These are phyloP conservation scores for Hura crepitans DNA, from an alignment of 441 rosid genomes.

Conservation along the genomic window DNA sequence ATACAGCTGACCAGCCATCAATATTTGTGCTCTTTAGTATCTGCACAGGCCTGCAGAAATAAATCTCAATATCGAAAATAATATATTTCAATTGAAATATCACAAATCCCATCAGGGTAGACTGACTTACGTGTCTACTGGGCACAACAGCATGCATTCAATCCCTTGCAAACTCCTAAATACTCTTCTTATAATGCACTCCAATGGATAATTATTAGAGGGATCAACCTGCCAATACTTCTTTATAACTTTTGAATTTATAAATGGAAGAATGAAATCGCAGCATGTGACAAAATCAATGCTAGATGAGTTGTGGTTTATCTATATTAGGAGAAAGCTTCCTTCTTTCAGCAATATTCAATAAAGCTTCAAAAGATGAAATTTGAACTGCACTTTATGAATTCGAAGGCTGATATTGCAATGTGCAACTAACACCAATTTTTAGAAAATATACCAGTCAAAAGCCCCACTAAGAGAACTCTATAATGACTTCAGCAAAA, in stretches of 20 bases:
- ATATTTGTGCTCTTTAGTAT: slow-evolving; percentile 78
- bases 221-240: slow-evolving; percentile 63
- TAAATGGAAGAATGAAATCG: not conserved
- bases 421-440: not conserved
- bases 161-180: slow-evolving; percentile 71
- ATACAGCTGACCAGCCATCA: slow-evolving; percentile 96
- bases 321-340: not conserved
- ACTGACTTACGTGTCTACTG: slow-evolving; percentile 80
- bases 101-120: not conserved
- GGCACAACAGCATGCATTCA: slow-evolving; percentile 89
- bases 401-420: not conserved
- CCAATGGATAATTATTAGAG: slow-evolving; percentile 63
- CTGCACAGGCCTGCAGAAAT: slow-evolving; percentile 84
- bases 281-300: not conserved
- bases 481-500: not conserved
- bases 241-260: slow-evolving; percentile 19
- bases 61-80: slow-evolving; percentile 19
- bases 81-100: not conserved
- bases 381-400: not conserved
- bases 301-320: not conserved
- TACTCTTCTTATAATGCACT: slow-evolving; percentile 83
- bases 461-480: not conserved
- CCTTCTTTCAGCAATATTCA: not conserved
- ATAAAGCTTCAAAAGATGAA: not conserved
- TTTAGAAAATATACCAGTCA: not conserved